phyloP scores from a whole-genome alignment of 768 basidiomycete genomes.

The Calocera viscosa region DNA sequence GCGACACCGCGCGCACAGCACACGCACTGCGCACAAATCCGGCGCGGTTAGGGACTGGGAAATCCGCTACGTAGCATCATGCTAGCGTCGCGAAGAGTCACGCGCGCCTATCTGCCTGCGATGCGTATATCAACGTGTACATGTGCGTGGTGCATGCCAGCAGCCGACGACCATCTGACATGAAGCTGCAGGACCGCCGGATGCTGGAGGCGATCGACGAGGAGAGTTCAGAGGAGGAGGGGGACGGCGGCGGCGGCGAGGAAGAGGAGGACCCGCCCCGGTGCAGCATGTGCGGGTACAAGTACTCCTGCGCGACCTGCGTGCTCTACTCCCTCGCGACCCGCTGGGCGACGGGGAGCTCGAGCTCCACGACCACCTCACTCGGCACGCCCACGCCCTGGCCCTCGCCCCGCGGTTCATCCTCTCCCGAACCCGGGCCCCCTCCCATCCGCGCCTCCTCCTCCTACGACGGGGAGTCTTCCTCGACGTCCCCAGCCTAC shows the following conservation, averaged over 20 bases:
- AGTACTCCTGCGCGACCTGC: slow-evolving; percentile 3
- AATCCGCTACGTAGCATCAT: neutral
- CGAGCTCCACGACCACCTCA: no score
- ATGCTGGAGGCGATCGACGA: no score
- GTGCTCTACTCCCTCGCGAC: neutral
- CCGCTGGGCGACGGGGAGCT: neutral
- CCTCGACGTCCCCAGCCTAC: neutral
- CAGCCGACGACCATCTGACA: no score
- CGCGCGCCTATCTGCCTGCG: neutral
- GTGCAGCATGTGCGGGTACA: neutral
- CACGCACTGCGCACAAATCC: neutral
- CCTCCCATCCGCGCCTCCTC: neutral
- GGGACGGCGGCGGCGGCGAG: no score
- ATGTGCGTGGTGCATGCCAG: no score
- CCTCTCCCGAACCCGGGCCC: neutral
- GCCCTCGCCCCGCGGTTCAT: neutral
- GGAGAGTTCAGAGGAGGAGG: no score
- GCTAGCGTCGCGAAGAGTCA: neutral
- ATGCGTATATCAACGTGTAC: no score
- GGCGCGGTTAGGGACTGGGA: neutral
- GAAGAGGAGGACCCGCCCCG: neutral
- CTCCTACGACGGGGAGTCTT: neutral
- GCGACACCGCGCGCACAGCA: no score
- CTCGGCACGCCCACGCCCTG: neutral
- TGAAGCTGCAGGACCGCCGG: no score